Base-by-base conservation (phyloP, 2,329 filamentous ascomycete genomes). In the Diaporthe australafricana region DNA sequence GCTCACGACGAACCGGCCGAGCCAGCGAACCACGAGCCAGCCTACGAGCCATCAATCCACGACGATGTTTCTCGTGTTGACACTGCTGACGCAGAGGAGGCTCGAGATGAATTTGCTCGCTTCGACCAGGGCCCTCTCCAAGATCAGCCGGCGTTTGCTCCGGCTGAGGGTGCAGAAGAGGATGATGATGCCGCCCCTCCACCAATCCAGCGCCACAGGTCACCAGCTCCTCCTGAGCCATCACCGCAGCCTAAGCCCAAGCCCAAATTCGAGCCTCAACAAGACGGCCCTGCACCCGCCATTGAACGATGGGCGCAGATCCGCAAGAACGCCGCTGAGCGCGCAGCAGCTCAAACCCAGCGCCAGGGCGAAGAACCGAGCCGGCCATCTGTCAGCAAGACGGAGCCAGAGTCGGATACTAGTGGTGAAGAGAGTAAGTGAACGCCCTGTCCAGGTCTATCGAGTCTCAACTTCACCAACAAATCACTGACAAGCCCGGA, bases 251-350 rank as follows among this genome's bases (percentile, higher is more conserved):
- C 25, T 78, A 76, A 80, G 56, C 75, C 77, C 42, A 77, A 79
- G 38, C 65, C 69, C 35, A 68, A 47, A 30, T 68, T 71, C 35
- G 55, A 77, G 35, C 78, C 81, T 32, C 77, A 79, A 3, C 66
- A 74, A 8, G 53, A 70, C 6, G 78, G 79, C 27, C 68, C 75
- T 0, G 75, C 80, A 9, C 84, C 86, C 5, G 83, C 84, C 40
- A 87, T 93, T 75, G 95, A 98, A 79, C 91, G 96, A 69, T 99
- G 96, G 96, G 96, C 96, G 0, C 94, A 97, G 82, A 98, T 98
- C 76, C 91, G 95, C 75, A 96, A 95, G 87, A 98, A 98, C 78
- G 96, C 96, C 14, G 95, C 95, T 4, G 93, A 96, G 74, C 89
- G 95, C 72, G 93, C 89, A 8, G 66, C 67, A 8, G 66, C 67